A percentile compares a stretch with the other conserved stretches of the same genome.
These are phyloP conservation scores for Isoetes taiwanensis DNA, from an alignment of 75 land plant genomes.

Conservation along the genomic window DNA sequence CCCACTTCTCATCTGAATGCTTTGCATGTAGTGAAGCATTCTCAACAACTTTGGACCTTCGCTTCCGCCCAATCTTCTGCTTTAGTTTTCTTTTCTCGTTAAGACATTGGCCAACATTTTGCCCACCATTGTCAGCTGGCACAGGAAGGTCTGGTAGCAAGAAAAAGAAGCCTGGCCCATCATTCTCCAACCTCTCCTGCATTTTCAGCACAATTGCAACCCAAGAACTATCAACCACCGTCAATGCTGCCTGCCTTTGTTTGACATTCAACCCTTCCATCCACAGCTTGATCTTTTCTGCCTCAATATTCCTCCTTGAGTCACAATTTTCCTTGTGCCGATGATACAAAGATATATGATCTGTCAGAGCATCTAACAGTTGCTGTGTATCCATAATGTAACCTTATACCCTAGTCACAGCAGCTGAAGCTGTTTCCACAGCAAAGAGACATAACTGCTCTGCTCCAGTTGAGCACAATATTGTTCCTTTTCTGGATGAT, in stretches of 20 bases:
- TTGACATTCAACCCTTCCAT: constrained; percentile 39
- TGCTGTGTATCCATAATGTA: constrained; percentile 46
- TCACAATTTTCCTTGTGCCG: constrained; percentile 5
- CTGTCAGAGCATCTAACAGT: constrained; percentile 61
- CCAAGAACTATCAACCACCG: constrained; percentile 46
- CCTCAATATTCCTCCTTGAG: constrained; percentile 1
- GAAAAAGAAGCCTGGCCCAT: constrained; percentile 59
- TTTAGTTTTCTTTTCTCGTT: constrained; percentile 11
- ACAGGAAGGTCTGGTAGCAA: constrained; percentile 61
- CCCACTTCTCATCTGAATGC: neutral
- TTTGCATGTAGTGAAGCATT: neutral
- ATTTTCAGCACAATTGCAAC: constrained; percentile 48
- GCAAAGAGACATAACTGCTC: no score
- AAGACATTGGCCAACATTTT: neutral
- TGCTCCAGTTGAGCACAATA: no score
- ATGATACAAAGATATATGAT: constrained; percentile 81
- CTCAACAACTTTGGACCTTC: constrained; percentile 2
- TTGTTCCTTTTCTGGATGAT: no score
- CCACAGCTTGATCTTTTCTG: constrained; percentile 56
- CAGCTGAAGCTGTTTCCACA: no score
- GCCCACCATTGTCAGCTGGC: neutral
- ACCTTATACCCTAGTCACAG: no score
- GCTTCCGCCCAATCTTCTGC: neutral
- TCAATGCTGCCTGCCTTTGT: constrained; percentile 53
- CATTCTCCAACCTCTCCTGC: constrained; percentile 26